These are phyloP conservation scores for Neurospora sp. DNA, from an alignment of 495 filamentous ascomycete genomes.

Conservation along the genomic window DNA sequence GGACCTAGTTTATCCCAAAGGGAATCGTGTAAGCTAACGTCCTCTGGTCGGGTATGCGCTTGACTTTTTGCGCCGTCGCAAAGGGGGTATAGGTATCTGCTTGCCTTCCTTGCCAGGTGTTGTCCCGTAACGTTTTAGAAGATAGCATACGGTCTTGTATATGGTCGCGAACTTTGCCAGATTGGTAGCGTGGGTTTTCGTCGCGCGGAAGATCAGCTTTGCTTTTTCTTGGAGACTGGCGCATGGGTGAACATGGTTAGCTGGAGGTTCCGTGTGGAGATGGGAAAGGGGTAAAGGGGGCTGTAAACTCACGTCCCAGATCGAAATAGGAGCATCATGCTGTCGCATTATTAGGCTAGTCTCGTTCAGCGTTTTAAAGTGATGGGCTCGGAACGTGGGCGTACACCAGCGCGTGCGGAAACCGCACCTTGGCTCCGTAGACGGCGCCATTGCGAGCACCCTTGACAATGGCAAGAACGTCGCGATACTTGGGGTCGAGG, in stretches of 20 bases:
- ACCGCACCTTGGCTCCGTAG: slow-evolving; percentile 96
- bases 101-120: slow-evolving; percentile 46
- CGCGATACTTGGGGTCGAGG: slow-evolving; percentile 74
- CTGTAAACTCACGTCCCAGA: slow-evolving; percentile 56
- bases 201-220: slow-evolving; percentile 70
- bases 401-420: slow-evolving; percentile 94
- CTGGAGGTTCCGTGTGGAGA: background rate
- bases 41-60: background rate
- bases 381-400: slow-evolving; percentile 43
- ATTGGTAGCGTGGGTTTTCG: slow-evolving; percentile 82
- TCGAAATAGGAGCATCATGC: slow-evolving; percentile 92
- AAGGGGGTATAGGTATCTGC: background rate
- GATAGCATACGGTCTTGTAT: slow-evolving; percentile 73
- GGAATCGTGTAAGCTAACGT: background rate
- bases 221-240: slow-evolving; percentile 66
- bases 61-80: background rate
- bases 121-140: slow-evolving; percentile 55
- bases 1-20: slow-evolving; percentile 32
- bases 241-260: background rate
- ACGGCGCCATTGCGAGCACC: slow-evolving; percentile 91
- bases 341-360: slow-evolving; percentile 18
- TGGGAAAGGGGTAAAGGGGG: background rate
- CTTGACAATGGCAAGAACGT: slow-evolving; percentile 75
- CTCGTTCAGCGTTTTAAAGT: slow-evolving; percentile 32
- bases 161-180: slow-evolving; percentile 80